A percentile compares a stretch with the other conserved stretches of the same genome.
Conservation (phyloP, 164 flowering plant genomes). For the Warburgia ugandensis region DNA sequence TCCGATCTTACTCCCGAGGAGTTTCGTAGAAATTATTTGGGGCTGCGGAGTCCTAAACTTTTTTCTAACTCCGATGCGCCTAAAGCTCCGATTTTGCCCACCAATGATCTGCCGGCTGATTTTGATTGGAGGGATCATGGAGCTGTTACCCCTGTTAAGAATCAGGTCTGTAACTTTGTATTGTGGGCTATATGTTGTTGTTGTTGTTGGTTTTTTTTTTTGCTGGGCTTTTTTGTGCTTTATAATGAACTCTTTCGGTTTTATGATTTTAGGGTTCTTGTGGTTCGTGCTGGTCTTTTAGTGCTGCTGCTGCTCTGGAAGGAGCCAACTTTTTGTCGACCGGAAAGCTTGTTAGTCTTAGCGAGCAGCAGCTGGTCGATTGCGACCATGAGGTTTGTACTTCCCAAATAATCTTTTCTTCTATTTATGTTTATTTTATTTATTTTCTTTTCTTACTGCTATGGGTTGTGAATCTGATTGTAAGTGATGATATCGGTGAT, state of each 20-base stretch:
- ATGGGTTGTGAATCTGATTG: too few species aligned
- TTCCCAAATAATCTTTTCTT: not conserved
- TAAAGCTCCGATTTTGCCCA: constrained; percentile 79
- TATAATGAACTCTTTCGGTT: not conserved
- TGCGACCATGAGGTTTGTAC: constrained; percentile 72
- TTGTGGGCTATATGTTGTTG: not conserved
- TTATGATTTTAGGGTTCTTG: constrained; percentile 58
- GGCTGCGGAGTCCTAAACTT: constrained; percentile 29
- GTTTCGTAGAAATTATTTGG: constrained; percentile 50
- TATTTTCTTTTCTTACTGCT: not conserved
- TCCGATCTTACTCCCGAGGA: constrained; percentile 80
- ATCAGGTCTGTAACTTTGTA: constrained; percentile 48
- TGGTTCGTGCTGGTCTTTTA: constrained; percentile 97
- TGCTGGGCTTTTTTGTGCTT: not conserved
- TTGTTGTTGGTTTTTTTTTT: not conserved
- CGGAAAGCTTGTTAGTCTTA: constrained; percentile 74
- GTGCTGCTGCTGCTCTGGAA: constrained; percentile 87
- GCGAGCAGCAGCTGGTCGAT: constrained; percentile 92
- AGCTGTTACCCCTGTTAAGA: constrained; percentile 75
- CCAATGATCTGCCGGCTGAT: constrained; percentile 61
- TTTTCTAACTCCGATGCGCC: constrained; percentile 49
- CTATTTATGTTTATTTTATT: not conserved
- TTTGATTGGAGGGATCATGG: constrained; percentile 95
- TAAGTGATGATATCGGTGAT: not conserved
- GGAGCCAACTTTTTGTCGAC: constrained; percentile 75